A percentile compares a stretch with the other conserved stretches of the same genome.
phyloP scores from a whole-genome alignment of 2,329 filamentous ascomycete genomes.

The Thelonectria rubi region DNA sequence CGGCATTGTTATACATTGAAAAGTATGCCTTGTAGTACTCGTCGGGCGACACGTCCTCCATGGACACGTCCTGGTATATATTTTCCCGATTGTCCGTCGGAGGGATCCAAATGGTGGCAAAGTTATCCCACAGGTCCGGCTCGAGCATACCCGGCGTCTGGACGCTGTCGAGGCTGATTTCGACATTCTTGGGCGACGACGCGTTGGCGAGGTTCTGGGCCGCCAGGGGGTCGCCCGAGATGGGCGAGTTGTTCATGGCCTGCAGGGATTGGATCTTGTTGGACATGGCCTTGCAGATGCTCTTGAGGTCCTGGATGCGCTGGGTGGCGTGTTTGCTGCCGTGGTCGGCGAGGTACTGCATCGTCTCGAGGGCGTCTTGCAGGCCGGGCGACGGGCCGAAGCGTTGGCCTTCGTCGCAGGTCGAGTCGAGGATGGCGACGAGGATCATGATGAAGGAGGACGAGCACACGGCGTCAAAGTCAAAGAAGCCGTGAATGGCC shows the following conservation, averaged over 20 bases:
- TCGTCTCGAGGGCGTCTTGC: conserved; percentile 39
- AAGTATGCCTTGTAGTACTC: conserved; percentile 43
- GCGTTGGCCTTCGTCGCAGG: conserved; percentile 37
- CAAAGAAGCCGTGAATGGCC: conserved; percentile 42
- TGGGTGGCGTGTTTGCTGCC: conserved; percentile 41
- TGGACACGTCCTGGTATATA: conserved; percentile 38
- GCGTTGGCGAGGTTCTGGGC: neutral
- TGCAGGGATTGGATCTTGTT: conserved; percentile 40
- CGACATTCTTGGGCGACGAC: conserved; percentile 19
- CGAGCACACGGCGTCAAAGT: conserved; percentile 42
- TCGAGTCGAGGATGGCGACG: conserved; percentile 39
- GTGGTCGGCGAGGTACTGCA: conserved; percentile 42
- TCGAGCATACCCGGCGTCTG: conserved; percentile 38
- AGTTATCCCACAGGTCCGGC: conserved; percentile 41
- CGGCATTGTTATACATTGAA: conserved; percentile 43
- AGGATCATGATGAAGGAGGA: conserved; percentile 43
- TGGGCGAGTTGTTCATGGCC: conserved; percentile 38
- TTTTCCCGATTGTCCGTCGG: conserved; percentile 28
- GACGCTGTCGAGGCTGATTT: conserved; percentile 19
- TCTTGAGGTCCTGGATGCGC: conserved; percentile 38
- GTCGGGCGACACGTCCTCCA: conserved; percentile 37
- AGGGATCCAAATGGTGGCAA: conserved; percentile 40
- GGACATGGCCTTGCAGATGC: conserved; percentile 39
- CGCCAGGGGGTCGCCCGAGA: conserved; percentile 5
- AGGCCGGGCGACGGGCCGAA: conserved; percentile 40